These are phyloP conservation scores for Arxiozyma telluris DNA, from an alignment of 1,139 yeast genomes.

Conservation along the genomic window DNA sequence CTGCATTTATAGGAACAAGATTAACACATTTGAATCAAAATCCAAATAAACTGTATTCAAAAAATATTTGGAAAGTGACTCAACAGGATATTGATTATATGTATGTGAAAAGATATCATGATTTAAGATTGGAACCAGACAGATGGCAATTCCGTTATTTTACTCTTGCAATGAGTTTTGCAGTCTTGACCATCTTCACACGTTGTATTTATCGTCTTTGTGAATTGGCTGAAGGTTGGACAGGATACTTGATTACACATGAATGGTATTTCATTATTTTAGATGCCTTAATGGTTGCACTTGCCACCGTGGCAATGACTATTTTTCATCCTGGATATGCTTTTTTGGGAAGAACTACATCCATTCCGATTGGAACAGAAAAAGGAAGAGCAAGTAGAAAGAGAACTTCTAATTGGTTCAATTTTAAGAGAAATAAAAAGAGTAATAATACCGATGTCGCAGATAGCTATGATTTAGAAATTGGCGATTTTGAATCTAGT, in stretches of 20 bases:
- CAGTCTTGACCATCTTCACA: slow-evolving; percentile 52
- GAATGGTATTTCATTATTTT: slow-evolving; percentile 69
- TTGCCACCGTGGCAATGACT: slow-evolving; percentile 40
- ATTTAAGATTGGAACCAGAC: slow-evolving; percentile 21
- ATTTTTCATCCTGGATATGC: slow-evolving; percentile 62
- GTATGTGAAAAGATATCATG: slow-evolving; percentile 20
- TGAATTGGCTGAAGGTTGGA: slow-evolving; percentile 74
- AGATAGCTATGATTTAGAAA: not conserved
- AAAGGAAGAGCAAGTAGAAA: not conserved
- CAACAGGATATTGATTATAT: slow-evolving; percentile 23
- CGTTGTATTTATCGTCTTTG: slow-evolving; percentile 77
- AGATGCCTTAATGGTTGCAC: slow-evolving; percentile 63
- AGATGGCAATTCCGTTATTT: slow-evolving; percentile 37
- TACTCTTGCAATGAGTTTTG: slow-evolving; percentile 43
- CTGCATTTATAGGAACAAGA: slow-evolving; percentile 36
- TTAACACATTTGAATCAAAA: slow-evolving; percentile 11
- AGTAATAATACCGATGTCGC: not conserved
- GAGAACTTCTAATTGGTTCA: not conserved
- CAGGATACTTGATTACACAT: slow-evolving; percentile 56
- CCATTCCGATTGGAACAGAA: slow-evolving; percentile 18
- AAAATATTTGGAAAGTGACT: slow-evolving; percentile 25
- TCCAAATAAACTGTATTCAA: slow-evolving; percentile 17
- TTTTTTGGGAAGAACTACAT: slow-evolving; percentile 28
- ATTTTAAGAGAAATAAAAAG: not conserved
- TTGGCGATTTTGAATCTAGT: not conserved